Evolutionary conservation across 163 green algal species (phyloP), one percentile per base, ranked within the genome.

Genomic region (Coccomyxa subellipsoidea): DNA sequence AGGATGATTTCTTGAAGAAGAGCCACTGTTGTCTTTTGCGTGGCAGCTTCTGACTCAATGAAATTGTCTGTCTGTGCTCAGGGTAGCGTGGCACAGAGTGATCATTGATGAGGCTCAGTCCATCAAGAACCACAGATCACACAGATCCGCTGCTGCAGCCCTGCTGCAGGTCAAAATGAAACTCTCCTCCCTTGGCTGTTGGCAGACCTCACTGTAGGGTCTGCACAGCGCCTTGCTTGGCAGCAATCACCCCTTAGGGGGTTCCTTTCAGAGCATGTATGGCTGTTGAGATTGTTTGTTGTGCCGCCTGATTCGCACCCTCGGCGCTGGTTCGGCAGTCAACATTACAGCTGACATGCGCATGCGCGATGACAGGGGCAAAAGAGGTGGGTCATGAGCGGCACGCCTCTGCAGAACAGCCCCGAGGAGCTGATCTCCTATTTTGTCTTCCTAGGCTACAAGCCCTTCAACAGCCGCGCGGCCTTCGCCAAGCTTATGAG

Each of bases 391-490:
- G 94, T 89, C 83, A 84, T 97, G 36, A 93, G 81, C 25, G 94
- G 94, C 54, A 98, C 94, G 59, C 94, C 94, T 34, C 94, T 97
- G 23, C 93, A 98, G 86, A 98, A 98, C 91, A 89, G 84, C 32
- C 78, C 97, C 39, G 91, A 96, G 72, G 95, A 98, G 85, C 88
- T 98, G 29, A 97, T 92, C 83, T 85, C 78, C 47, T 97, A 97
- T 88, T 96, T 98, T 82, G 82, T 84, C 75, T 97, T 95, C 84
- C 81, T 92, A 79, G 88, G 89, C 76, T 96, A 93, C 90, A 27
- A 81, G 75, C 93, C 93, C 5, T 97, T 94, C 87, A 86, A 88
- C 87, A 80, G 92, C 29, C 82, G 82, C 25, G 40, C 54, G 37
- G 37, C 80, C 38, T 98, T 97, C 88, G 92, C 93, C 78, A 32